These are phyloP conservation scores for Citrullus colocynthis DNA, from an alignment of 306 rosid genomes.

Conservation along the genomic window DNA sequence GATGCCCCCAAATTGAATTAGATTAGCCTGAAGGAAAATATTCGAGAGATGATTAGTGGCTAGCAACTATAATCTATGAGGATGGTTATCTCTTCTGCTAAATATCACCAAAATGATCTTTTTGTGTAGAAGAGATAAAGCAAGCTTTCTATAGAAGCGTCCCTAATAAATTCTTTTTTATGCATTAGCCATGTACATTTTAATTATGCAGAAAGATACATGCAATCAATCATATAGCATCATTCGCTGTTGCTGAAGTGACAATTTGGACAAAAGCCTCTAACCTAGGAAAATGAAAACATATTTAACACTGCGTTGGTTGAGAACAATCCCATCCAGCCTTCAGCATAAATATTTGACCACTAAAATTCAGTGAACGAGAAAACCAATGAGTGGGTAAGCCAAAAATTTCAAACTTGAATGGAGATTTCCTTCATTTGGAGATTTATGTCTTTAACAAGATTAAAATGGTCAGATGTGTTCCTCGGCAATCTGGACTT, in stretches of 20 bases:
- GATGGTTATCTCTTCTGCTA: background rate
- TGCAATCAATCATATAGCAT: background rate
- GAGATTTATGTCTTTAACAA: no score
- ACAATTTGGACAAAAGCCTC: background rate
- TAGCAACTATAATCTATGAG: background rate
- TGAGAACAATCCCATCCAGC: background rate
- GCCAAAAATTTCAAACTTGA: background rate
- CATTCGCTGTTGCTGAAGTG: background rate
- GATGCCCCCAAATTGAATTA: constrained; percentile 39
- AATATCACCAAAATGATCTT: background rate
- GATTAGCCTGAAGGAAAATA: constrained; percentile 52
- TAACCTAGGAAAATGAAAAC: background rate
- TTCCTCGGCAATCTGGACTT: no score
- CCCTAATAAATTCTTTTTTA: background rate
- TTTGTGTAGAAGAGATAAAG: background rate
- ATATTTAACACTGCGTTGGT: background rate
- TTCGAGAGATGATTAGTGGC: constrained; percentile 13
- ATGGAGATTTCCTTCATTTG: no score
- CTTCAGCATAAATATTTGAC: background rate
- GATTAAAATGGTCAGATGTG: no score
- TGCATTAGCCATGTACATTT: background rate
- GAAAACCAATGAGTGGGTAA: background rate
- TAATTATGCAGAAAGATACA: background rate
- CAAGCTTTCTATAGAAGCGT: background rate
- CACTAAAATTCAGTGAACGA: background rate